Evolutionary conservation across 2,329 filamentous ascomycete species (phyloP).

Genomic region (Trichoderma lentiforme): DNA sequence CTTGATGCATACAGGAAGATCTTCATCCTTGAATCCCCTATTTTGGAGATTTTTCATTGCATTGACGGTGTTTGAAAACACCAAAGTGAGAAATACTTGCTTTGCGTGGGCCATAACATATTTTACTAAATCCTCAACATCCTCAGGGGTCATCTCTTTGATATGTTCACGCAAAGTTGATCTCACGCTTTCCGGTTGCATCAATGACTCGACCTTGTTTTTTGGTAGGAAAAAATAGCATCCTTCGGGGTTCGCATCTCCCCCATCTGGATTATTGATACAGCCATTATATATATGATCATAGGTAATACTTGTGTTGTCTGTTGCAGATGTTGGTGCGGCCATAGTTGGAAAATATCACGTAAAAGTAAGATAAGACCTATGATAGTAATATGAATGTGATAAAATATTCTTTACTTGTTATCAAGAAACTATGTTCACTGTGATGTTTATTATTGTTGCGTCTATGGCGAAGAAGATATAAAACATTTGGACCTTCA

Average conservation of each 20-base stretch:
- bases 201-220: background rate
- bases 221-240: background rate
- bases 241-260: background rate
- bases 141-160: background rate
- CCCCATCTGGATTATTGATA: background rate
- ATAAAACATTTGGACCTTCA: background rate
- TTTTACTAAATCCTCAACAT: background rate
- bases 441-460: background rate
- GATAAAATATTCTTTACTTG: background rate
- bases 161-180: background rate
- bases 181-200: background rate
- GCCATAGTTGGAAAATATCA: background rate
- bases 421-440: rapidly evolving
- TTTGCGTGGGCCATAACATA: background rate
- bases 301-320: background rate
- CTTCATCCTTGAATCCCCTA: background rate
- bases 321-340: rapidly evolving
- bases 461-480: background rate
- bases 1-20: background rate
- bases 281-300: rapidly evolving
- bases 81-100: background rate
- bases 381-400: background rate
- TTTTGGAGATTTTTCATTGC: background rate
- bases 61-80: background rate
- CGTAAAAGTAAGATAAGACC: background rate